Conservation (phyloP, 306 rosid genomes). For the Rubus parviflorus region DNA sequence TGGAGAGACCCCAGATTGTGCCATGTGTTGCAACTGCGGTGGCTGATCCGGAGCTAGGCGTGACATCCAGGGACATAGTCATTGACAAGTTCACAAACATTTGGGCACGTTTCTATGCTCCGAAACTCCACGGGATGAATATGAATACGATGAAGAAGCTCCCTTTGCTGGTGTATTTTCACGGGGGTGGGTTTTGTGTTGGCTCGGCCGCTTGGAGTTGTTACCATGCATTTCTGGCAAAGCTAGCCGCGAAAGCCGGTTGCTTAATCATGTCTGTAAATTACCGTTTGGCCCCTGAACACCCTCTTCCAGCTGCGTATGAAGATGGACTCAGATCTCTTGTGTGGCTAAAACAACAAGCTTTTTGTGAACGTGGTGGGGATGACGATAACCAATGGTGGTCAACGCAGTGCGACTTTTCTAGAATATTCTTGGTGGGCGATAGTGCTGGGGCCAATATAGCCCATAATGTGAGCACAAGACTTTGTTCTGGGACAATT, state of each 20-base stretch:
- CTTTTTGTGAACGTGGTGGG: conserved; percentile 18
- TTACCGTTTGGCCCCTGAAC: conserved; percentile 82
- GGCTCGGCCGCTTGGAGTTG: conserved; percentile 92
- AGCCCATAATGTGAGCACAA: conserved; percentile 53
- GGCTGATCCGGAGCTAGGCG: conserved; percentile 39
- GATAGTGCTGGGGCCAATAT: conserved; percentile 95
- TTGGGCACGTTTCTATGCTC: conserved; percentile 82
- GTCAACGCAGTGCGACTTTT: conserved; percentile 52
- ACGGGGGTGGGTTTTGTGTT: conserved; percentile 89
- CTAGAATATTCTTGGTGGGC: conserved; percentile 59
- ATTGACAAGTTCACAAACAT: conserved; percentile 51
- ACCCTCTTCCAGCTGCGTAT: conserved; percentile 83
- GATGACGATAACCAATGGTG: conserved; percentile 47
- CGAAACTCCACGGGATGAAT: conserved; percentile 26
- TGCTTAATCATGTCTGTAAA: conserved; percentile 72
- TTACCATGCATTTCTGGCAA: conserved; percentile 70
- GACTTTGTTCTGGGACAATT: conserved; percentile 17
- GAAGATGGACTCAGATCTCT: conserved; percentile 72
- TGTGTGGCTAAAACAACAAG: conserved; percentile 59
- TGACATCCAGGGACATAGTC: conserved; percentile 53
- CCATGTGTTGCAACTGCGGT: conserved; percentile 50
- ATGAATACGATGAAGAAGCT: conserved; percentile 25
- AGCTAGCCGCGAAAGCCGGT: conserved; percentile 39
- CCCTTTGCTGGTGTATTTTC: conserved; percentile 71
- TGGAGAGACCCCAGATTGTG: conserved; percentile 64